These are phyloP conservation scores for Eucalyptus curtisii DNA, from an alignment of 345 rosid genomes.

Conservation along the genomic window DNA sequence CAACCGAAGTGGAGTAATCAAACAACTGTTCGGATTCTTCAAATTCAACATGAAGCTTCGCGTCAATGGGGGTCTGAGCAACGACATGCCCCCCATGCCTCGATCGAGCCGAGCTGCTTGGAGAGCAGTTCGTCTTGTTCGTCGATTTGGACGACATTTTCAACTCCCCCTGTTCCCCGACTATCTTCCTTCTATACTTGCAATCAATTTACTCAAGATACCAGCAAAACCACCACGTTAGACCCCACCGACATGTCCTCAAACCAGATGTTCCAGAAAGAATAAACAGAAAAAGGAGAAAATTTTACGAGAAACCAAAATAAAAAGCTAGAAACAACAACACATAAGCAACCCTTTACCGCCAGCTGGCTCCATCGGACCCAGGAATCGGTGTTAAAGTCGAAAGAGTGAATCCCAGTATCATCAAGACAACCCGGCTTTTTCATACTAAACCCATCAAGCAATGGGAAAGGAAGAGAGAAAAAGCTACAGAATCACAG, in stretches of 20 bases:
- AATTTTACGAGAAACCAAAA: not conserved
- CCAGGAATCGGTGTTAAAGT: not conserved
- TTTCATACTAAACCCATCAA: not conserved
- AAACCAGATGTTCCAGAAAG: not conserved
- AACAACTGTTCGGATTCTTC: slow-evolving; percentile 49
- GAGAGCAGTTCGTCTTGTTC: slow-evolving; percentile 23
- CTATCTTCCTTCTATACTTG: not conserved
- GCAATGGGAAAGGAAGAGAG: not conserved
- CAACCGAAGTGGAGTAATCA: slow-evolving; percentile 60
- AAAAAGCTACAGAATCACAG: not conserved
- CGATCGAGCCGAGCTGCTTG: slow-evolving; percentile 44
- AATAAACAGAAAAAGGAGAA: not conserved
- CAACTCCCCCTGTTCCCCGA: not conserved
- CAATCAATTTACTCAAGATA: not conserved
- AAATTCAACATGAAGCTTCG: slow-evolving; percentile 52
- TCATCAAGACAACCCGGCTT: not conserved
- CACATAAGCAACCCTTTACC: not conserved
- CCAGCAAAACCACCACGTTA: not conserved
- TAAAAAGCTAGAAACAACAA: not conserved
- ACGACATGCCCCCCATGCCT: slow-evolving; percentile 29
- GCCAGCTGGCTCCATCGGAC: not conserved
- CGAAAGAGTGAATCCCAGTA: not conserved
- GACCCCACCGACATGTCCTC: not conserved
- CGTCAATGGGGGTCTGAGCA: slow-evolving; percentile 68
- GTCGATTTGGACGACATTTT: slow-evolving; percentile 48